Percentiles rank a stretch among this genome's conserved stretches.
phyloP scores from a whole-genome alignment of 768 basidiomycete species.

The Bullera alba region DNA sequence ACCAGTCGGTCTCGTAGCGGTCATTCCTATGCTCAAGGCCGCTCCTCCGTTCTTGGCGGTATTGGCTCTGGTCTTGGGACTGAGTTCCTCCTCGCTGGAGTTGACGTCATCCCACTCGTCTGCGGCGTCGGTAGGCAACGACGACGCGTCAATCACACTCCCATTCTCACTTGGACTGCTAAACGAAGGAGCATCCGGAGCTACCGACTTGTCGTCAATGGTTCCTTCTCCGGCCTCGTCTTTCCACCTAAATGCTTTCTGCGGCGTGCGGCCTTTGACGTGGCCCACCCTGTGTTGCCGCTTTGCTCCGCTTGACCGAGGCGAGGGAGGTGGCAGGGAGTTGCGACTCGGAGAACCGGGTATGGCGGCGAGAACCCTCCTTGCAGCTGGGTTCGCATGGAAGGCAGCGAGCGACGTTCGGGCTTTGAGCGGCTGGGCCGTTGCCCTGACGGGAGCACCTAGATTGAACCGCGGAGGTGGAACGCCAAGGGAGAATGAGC shows the following conservation, averaged over 20 bases:
- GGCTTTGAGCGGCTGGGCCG: too few species aligned
- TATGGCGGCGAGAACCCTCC: not conserved
- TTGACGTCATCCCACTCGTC: not conserved
- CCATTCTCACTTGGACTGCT: conserved; percentile 6
- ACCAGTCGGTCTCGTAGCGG: not conserved
- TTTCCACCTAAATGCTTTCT: conserved; percentile 24
- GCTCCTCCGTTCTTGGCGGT: too few species aligned
- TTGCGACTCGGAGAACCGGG: not conserved
- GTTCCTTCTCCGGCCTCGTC: conserved; percentile 31
- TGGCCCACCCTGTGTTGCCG: not conserved
- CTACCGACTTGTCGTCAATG: conserved; percentile 18
- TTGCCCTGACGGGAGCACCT: too few species aligned
- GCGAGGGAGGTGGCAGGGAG: not conserved
- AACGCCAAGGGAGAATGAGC: too few species aligned
- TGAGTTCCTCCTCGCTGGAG: not conserved
- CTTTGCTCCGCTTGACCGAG: too few species aligned
- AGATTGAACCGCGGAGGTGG: too few species aligned
- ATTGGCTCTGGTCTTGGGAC: not conserved
- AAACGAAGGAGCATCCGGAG: conserved; percentile 11
- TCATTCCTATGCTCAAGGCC: too few species aligned
- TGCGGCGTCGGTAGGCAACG: not conserved
- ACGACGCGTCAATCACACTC: too few species aligned
- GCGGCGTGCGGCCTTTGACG: conserved; percentile 2
- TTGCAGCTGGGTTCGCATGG: not conserved
- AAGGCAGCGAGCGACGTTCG: not conserved